Evolutionary conservation across 148 eudicot species (phyloP).

Genomic region (Simmondsia chinensis): DNA sequence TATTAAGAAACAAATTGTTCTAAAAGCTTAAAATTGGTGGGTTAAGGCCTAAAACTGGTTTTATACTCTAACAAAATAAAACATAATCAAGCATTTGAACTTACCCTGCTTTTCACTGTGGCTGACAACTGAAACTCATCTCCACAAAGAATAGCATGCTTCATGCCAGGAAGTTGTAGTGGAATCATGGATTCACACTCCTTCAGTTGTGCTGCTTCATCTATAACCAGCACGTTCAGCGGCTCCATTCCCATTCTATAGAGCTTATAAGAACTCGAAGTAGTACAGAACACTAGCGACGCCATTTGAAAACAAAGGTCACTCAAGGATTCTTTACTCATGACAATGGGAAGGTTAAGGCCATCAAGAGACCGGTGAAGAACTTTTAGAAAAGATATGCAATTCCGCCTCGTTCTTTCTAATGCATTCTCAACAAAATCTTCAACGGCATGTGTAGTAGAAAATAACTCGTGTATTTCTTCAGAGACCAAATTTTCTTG

Average conservation of each 20-base stretch:
- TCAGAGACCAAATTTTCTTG: conserved; percentile 13
- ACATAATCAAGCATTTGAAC: not conserved
- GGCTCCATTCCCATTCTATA: conserved; percentile 18
- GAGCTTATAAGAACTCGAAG: conserved; percentile 38
- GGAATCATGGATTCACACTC: conserved; percentile 59
- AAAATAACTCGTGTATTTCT: conserved; percentile 14
- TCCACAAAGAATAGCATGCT: conserved; percentile 48
- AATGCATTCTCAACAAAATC: conserved; percentile 1
- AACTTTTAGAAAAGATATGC: conserved; percentile 15
- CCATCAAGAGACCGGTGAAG: conserved; percentile 21
- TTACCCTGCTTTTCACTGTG: conserved; percentile 47
- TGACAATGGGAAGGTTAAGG: conserved; percentile 23
- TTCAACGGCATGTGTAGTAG: not conserved
- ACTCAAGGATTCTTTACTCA: conserved; percentile 1
- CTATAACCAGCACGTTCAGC: conserved; percentile 35
- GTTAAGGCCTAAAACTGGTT: no score
- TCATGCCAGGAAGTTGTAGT: conserved; percentile 40
- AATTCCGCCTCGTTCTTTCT: conserved; percentile 12
- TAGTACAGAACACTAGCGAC: conserved; percentile 41
- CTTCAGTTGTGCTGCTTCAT: conserved; percentile 64
- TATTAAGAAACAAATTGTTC: no score
- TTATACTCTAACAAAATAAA: no score
- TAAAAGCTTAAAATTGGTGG: no score
- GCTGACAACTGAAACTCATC: conserved; percentile 60
- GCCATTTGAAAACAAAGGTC: conserved; percentile 40